These are phyloP conservation scores for Penicillium mononematosum DNA, from an alignment of 495 filamentous ascomycete species.

Conservation along the genomic window DNA sequence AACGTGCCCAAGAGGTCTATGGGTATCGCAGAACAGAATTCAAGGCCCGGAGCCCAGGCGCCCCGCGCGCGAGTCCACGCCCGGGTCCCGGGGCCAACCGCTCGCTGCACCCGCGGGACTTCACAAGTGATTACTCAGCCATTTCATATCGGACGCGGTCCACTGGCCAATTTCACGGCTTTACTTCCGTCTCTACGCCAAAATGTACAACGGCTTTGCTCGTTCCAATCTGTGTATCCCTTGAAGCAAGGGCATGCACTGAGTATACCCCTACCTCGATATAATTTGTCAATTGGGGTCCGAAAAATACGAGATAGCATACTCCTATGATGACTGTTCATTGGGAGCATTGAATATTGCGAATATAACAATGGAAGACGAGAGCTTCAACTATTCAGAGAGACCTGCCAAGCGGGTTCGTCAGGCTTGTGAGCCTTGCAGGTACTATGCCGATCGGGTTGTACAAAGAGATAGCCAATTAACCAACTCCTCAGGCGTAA, in stretches of 20 bases:
- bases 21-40: neutral
- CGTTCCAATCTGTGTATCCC: neutral
- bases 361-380: constrained; percentile 23
- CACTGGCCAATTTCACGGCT: neutral
- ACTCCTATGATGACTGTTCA: neutral
- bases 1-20: neutral
- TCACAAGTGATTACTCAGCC: neutral
- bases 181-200: neutral
- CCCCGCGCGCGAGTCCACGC: neutral
- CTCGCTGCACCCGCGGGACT: neutral
- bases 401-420: constrained; percentile 43
- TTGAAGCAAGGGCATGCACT: neutral
- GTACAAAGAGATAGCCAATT: constrained; percentile 8
- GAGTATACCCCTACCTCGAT: neutral
- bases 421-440: constrained; percentile 50
- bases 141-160: neutral
- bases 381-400: constrained; percentile 22
- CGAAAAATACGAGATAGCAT: neutral
- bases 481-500: constrained; percentile 37
- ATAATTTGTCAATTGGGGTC: neutral
- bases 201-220: neutral
- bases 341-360: neutral
- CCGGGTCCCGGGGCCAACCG: too few relatives aligned
- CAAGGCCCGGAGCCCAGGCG: neutral
- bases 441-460: constrained; percentile 16